Percentiles rank a stretch among this genome's conserved stretches.
These are phyloP conservation scores for Fraxinus platypoda DNA, from an alignment of 305 asterid species.

Conservation along the genomic window DNA sequence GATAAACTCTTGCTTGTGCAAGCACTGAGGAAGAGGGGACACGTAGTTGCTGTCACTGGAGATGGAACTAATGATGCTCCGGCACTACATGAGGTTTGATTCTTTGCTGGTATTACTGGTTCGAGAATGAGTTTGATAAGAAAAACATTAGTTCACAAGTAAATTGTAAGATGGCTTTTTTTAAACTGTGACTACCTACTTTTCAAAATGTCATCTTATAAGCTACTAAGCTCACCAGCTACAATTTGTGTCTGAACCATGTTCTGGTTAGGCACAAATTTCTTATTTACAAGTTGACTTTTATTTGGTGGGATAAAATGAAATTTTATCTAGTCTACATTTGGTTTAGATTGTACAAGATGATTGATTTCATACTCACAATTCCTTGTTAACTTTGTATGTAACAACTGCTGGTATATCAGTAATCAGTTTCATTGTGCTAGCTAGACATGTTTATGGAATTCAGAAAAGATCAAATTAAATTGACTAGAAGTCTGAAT, in stretches of 20 bases:
- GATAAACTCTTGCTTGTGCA: slow-evolving; percentile 95
- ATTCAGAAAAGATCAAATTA: background rate
- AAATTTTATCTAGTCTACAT: background rate
- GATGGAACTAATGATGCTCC: slow-evolving; percentile 99
- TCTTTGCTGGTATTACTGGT: slow-evolving; percentile 9
- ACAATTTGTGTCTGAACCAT: background rate
- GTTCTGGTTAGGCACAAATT: background rate
- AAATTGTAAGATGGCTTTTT: background rate
- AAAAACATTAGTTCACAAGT: background rate
- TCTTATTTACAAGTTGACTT: background rate
- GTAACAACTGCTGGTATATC: background rate
- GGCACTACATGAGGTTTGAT: slow-evolving; percentile 85
- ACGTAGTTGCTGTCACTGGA: slow-evolving; percentile 98
- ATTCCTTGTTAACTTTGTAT: background rate
- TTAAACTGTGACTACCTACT: background rate
- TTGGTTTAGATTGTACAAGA: background rate
- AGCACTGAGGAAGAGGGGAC: slow-evolving; percentile 86
- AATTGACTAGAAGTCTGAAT: background rate
- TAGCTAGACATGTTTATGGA: background rate
- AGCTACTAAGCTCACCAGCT: background rate
- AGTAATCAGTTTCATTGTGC: background rate
- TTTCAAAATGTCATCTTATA: background rate
- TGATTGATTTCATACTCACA: background rate
- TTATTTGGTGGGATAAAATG: background rate
- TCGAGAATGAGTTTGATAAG: slow-evolving; percentile 2